Conservation (phyloP, 108 stramenopile species). For the Cylindrotheca closterium region DNA sequence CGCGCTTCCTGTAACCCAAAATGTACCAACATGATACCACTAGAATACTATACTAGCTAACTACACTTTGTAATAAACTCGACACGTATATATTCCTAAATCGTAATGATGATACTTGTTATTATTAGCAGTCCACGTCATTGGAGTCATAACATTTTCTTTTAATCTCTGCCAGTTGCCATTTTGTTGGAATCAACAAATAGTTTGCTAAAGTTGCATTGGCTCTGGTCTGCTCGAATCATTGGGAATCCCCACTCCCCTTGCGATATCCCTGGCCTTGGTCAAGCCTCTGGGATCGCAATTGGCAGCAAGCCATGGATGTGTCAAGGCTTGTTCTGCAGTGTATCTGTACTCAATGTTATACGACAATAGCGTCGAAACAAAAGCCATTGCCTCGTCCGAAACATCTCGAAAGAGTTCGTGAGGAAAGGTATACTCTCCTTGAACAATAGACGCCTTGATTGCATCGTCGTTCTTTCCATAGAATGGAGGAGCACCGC, state of each 20-base stretch:
- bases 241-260: conserved; percentile 46
- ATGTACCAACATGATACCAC: too few species aligned
- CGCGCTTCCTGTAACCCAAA: too few species aligned
- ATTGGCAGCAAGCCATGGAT: conserved; percentile 83
- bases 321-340: conserved; percentile 86
- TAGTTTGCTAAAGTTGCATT: conserved; percentile 59
- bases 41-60: too few species aligned
- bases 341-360: conserved; percentile 86
- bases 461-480: conserved; percentile 90
- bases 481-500: conserved; percentile 92
- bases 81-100: too few species aligned
- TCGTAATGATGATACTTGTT: too few species aligned
- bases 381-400: conserved; percentile 90
- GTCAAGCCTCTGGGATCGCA: conserved; percentile 72
- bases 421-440: conserved; percentile 86
- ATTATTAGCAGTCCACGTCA: not conserved
- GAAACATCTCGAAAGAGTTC: conserved; percentile 86
- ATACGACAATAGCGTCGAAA: conserved; percentile 79
- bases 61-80: too few species aligned
- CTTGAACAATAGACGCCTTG: conserved; percentile 86
- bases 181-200: not conserved
- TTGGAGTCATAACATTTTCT: not conserved
- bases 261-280: conserved; percentile 70
- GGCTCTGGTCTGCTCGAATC: conserved; percentile 39
- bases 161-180: too few species aligned